Base-by-base conservation (phyloP, 1,284 basidiomycete genomes). In the Porogramme epimiltina region DNA sequence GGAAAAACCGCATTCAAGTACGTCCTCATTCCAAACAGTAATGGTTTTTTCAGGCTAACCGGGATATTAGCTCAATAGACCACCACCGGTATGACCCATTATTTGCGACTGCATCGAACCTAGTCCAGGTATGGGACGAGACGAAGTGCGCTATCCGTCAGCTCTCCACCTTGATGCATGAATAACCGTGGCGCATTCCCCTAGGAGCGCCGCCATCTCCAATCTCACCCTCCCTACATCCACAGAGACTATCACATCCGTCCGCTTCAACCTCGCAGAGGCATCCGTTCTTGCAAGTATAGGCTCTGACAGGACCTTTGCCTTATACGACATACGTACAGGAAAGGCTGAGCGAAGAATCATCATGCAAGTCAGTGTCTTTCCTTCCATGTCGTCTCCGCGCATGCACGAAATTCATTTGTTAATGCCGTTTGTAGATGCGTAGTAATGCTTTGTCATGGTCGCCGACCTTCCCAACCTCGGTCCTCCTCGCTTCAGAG, bases 101-200 rank as follows among this genome's bases (percentile, higher is more conserved):
- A 3, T 99, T 99, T 63, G 96, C 95, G 0, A 97, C 96, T 0
- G 95, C 94, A 2, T 96, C 94, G 1, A 93, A 89, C 63, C 80
- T 84, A 23, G 95, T 99, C 11, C 96, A 99, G 69, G 80, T 98
- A 61, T 99, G 97, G 97, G 97, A 99, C 65, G 91, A 98, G 71
- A 95, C 89, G 42, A 93, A 93, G 86, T 91, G 58, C 20, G 83
- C 55, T 13, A 8, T 18, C n/a, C n/a, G n/a, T n/a, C n/a, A n/a
- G 18, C 16, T 24, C 11, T 18, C 4, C 16, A n/a, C 20, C 4
- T 15, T 48, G 13, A 24, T 2, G 28, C 5, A 20, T 19, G 4
- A 23, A 16, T 52, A 24, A 49, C 43, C 64, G 18, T 52, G 6
- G 34, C 46, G 24, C 10, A 26, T 19, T 13, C 26, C 4, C 19